Evolutionary conservation across 768 basidiomycete genomes (phyloP).

Genomic region (Pleurotus salmoneostramineus): DNA sequence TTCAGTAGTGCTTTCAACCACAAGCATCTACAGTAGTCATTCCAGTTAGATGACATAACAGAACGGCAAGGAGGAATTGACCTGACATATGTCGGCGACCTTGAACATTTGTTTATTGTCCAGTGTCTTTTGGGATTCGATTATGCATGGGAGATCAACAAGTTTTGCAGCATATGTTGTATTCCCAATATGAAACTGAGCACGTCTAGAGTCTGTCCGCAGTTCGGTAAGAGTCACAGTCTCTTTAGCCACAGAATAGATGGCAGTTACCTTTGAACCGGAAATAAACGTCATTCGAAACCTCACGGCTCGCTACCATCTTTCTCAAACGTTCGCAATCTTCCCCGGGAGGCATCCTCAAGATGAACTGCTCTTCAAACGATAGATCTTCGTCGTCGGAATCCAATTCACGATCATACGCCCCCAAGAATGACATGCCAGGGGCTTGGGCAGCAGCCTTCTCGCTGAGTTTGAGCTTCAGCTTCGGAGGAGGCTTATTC

Average conservation of each 20-base stretch:
- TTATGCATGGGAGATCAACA: slow-evolving; percentile 91
- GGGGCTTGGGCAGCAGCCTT: slow-evolving; percentile 77
- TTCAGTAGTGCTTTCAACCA: slow-evolving; percentile 73
- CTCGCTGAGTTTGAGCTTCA: slow-evolving; percentile 86
- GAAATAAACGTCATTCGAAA: slow-evolving; percentile 89
- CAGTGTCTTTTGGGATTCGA: slow-evolving; percentile 93
- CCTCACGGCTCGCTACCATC: slow-evolving; percentile 76
- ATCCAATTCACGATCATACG: slow-evolving; percentile 92
- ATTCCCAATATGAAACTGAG: slow-evolving; percentile 82
- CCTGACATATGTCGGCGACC: slow-evolving; percentile 97
- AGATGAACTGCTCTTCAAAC: slow-evolving; percentile 96
- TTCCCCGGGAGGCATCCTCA: slow-evolving; percentile 83
- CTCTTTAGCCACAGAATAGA: background rate
- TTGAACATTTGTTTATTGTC: slow-evolving; percentile 99
- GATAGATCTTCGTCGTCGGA: slow-evolving; percentile 92
- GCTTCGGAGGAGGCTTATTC: slow-evolving; percentile 61
- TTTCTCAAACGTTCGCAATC: slow-evolving; percentile 78
- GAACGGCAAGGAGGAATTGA: slow-evolving; percentile 24
- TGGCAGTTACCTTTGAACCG: slow-evolving; percentile 82
- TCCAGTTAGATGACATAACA: slow-evolving; percentile 11
- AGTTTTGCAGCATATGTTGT: slow-evolving; percentile 85
- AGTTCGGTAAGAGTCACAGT: background rate
- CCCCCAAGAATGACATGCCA: slow-evolving; percentile 85
- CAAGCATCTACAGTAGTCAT: slow-evolving; percentile 69
- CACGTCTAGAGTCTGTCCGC: slow-evolving; percentile 79